Evolutionary conservation across 306 rosid species (phyloP), one percentile per base, ranked within the genome.

Genomic region (Sphenostylis stenocarpa): DNA sequence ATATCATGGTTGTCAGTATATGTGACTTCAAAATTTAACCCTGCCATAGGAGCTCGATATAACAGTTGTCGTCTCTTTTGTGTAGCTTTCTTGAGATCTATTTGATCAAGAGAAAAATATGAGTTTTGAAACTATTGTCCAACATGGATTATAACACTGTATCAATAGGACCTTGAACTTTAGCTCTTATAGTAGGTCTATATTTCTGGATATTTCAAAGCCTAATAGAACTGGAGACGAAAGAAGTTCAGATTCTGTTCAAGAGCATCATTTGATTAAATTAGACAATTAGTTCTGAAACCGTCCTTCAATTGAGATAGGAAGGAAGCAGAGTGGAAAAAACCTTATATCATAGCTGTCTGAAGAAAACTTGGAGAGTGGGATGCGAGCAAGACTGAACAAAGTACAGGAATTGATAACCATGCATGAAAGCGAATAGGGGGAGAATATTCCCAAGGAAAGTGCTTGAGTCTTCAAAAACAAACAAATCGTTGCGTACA

Each of bases 11-110:
- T 48, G 7, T 82, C 88, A 5, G 53, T 71, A 77, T 31, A 72
- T 47, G 78, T 78, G 64, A 83, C 81, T 82, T 83, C 83, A 72
- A 41, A 73, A 26, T 85, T 82, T 8, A 73, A 72, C 70, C 84
- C 86, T 74, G 86, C 92, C 98, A 91, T 91, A 52, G 24, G 77
- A 79, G 71, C 78, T 78, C 36, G 73, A 74, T 70, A 79, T 69
- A 62, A 76, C 68, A 56, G 71, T 57, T 39, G 82, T 16, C 28
- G 82, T 47, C 65, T 51, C 67, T 53, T 60, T 58, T 38, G 64
- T 60, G 61, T 74, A 82, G 33, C 79, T 57, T 74, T 65, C 57
- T 63, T 61, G 72, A 36, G 10, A 63, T 81, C 81, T 85, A 61
- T 23, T 36, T 67, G 52, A 85, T 64, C 74, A 82, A 49, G 77